These are phyloP conservation scores for Gremmenia infestans DNA, from an alignment of 2,329 filamentous ascomycete species.

Conservation along the genomic window DNA sequence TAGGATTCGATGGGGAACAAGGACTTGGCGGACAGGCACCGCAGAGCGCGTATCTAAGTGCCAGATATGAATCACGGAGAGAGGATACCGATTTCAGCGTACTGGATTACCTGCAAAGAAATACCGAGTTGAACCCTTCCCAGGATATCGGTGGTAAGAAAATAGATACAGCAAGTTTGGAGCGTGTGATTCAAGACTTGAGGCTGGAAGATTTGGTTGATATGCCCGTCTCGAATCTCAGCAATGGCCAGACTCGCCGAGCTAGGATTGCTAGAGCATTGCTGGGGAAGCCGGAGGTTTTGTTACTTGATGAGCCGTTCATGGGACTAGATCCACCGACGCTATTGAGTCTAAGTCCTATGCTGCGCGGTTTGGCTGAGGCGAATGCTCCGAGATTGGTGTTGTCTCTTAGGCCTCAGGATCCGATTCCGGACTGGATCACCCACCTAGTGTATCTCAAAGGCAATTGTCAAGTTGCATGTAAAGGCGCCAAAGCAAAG, in stretches of 20 bases:
- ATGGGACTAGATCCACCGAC: constrained; percentile 93
- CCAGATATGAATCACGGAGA: constrained; percentile 81
- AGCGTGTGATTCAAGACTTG: constrained; percentile 64
- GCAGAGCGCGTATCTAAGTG: constrained; percentile 78
- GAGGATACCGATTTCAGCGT: constrained; percentile 87
- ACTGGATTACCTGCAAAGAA: constrained; percentile 72
- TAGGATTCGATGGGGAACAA: constrained; percentile 79
- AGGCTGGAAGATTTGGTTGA: constrained; percentile 63
- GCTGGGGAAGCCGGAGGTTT: constrained; percentile 69
- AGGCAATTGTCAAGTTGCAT: constrained; percentile 58
- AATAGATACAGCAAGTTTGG: constrained; percentile 47
- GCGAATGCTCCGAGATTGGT: constrained; percentile 66
- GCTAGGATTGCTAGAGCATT: constrained; percentile 85
- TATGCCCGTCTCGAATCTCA: constrained; percentile 83
- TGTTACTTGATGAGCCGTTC: constrained; percentile 90
- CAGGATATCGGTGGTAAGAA: constrained; percentile 44
- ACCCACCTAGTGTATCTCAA: constrained; percentile 75
- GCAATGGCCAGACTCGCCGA: constrained; percentile 86
- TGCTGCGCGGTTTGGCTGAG: constrained; percentile 65
- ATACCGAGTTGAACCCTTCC: constrained; percentile 76
- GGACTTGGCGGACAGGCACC: constrained; percentile 51
- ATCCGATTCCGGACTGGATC: constrained; percentile 84
- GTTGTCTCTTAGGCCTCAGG: constrained; percentile 76
- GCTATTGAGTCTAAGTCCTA: constrained; percentile 61
- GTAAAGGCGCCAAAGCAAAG: constrained; percentile 59